Percentiles rank a stretch among this genome's conserved stretches.
Evolutionary conservation across 2,329 filamentous ascomycete species (phyloP).

Genomic region (Dendrostoma leiphaemia): DNA sequence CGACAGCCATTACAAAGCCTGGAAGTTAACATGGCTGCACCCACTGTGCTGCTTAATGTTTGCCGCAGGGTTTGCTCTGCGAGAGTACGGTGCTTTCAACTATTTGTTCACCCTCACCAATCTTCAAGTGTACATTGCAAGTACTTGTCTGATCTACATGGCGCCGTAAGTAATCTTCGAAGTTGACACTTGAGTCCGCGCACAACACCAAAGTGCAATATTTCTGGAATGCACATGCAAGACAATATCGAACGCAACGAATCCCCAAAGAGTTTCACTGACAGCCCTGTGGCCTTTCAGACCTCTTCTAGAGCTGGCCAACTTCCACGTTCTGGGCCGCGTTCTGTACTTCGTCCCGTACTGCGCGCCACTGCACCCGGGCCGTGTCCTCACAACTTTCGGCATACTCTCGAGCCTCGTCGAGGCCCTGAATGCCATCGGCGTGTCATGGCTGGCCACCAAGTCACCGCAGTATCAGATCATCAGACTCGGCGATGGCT

Average conservation of each 20-base stretch:
- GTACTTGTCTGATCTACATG: conserved; percentile 36
- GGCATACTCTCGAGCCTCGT: conserved; percentile 41
- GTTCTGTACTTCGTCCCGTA: conserved; percentile 59
- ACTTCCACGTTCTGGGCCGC: conserved; percentile 55
- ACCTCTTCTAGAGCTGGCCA: conserved; percentile 48
- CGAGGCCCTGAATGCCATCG: conserved; percentile 47
- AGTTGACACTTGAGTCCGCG: neutral
- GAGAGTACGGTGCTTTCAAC: conserved; percentile 43
- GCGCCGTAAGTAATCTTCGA: conserved; percentile 30
- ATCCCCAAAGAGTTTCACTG: neutral
- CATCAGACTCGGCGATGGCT: conserved; percentile 39
- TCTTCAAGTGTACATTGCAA: conserved; percentile 30
- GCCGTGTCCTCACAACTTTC: conserved; percentile 38
- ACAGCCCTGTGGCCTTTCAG: conserved; percentile 3
- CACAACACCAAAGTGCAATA: neutral
- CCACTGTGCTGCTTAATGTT: conserved; percentile 42
- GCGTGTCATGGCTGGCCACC: conserved; percentile 47
- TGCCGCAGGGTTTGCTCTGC: conserved; percentile 42
- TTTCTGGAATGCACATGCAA: no score
- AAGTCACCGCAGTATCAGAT: conserved; percentile 32
- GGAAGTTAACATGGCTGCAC: conserved; percentile 39
- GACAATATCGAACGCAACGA: no score
- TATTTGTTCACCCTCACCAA: conserved; percentile 22
- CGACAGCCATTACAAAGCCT: conserved; percentile 39
- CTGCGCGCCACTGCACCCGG: conserved; percentile 43